phyloP scores from a whole-genome alignment of 306 rosid species.

The Astragalus membranaceus region DNA sequence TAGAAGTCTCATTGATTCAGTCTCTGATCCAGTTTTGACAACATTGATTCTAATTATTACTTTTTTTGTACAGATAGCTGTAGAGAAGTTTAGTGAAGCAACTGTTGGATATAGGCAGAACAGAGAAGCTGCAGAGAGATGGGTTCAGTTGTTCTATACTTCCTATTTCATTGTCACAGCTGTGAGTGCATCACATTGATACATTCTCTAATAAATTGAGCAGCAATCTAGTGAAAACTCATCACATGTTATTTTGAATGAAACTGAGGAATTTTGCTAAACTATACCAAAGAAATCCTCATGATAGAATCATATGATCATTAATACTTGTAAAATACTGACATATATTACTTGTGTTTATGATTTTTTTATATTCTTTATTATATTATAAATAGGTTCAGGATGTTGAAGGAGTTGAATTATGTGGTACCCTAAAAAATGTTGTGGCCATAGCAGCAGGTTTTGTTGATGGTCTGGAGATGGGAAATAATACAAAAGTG shows the following conservation, averaged over 20 bases:
- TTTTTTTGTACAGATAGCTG: slow-evolving; percentile 38
- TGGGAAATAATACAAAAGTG: slow-evolving; percentile 98
- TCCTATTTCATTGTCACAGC: slow-evolving; percentile 70
- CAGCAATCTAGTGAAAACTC: neutral
- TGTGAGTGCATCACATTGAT: slow-evolving; percentile 42
- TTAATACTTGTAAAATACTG: too few relatives aligned
- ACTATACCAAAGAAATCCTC: neutral
- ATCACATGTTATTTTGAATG: neutral
- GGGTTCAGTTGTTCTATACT: slow-evolving; percentile 87
- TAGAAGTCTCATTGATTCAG: too few relatives aligned
- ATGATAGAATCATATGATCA: neutral
- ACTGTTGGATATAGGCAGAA: slow-evolving; percentile 78
- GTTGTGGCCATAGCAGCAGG: slow-evolving; percentile 99
- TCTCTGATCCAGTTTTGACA: too few relatives aligned
- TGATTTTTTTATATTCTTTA: neutral
- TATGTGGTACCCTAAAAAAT: slow-evolving; percentile 95
- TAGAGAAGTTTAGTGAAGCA: slow-evolving; percentile 95
- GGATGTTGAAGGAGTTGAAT: slow-evolving; percentile 93
- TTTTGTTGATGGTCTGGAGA: slow-evolving; percentile 96
- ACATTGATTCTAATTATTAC: neutral
- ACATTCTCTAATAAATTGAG: neutral
- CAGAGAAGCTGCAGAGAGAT: slow-evolving; percentile 66
- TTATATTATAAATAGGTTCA: slow-evolving; percentile 49
- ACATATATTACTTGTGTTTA: neutral
- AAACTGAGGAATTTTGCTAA: neutral